Evolutionary conservation across 2,329 filamentous ascomycete species (phyloP).

Genomic region (Phaeosphaeria sp.): DNA sequence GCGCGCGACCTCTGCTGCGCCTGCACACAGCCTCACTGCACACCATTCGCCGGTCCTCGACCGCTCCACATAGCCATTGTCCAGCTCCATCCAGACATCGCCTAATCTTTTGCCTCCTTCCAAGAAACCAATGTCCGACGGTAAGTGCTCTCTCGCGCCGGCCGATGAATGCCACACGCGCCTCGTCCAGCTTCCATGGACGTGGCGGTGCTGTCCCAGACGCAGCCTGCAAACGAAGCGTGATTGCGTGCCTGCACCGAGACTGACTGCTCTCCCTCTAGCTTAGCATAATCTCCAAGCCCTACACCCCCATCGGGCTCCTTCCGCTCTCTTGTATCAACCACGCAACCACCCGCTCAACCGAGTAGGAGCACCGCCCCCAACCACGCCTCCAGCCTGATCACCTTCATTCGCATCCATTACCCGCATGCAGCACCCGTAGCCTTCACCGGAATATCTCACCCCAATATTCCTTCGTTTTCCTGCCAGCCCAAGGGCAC

Average conservation of each 20-base stretch:
- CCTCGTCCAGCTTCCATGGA: slow-evolving; percentile 10
- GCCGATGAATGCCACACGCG: slow-evolving; percentile 6
- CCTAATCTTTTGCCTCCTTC: slow-evolving; percentile 13
- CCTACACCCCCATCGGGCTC: neutral
- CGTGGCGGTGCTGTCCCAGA: neutral
- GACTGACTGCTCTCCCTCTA: slow-evolving; percentile 4
- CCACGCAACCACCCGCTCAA: neutral
- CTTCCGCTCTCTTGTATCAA: neutral
- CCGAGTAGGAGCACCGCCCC: slow-evolving; percentile 1
- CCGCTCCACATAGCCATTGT: neutral
- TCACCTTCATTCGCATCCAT: slow-evolving; percentile 13
- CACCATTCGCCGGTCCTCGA: slow-evolving; percentile 3
- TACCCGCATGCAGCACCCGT: slow-evolving; percentile 30
- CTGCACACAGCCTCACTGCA: slow-evolving; percentile 5
- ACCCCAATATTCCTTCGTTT: slow-evolving; percentile 31
- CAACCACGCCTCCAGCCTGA: slow-evolving; percentile 8
- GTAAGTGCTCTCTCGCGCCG: slow-evolving; percentile 8
- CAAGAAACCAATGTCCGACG: slow-evolving; percentile 7
- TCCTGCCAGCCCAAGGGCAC: slow-evolving; percentile 29
- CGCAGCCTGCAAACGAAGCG: neutral
- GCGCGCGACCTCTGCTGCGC: slow-evolving; percentile 6
- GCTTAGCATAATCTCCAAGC: neutral
- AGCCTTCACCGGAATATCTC: slow-evolving; percentile 38
- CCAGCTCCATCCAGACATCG: slow-evolving; percentile 8
- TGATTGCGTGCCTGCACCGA: neutral